phyloP scores from a whole-genome alignment of 164 flowering plant species.

The Vitis vinifera region ASM3070453v1 NC_081823.1:1962501-1963000 shows the following conservation, averaged over 20 bases:
- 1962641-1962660: constrained; percentile 27
- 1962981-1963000: no score
- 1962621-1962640: constrained; percentile 23
- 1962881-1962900: constrained; percentile 9
- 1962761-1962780: constrained; percentile 23
- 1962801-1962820: constrained; percentile 5
- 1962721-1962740: constrained; percentile 8
- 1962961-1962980: no score
- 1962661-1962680: constrained; percentile 15
- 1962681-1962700: constrained; percentile 16
- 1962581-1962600: constrained; percentile 13
- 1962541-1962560: no score
- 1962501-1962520: no score
- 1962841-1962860: background rate
- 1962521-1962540: no score
- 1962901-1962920: constrained; percentile 2
- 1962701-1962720: constrained; percentile 12
- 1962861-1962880: constrained; percentile 5
- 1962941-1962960: background rate
- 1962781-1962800: constrained; percentile 21
- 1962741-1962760: constrained; percentile 12
- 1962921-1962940: background rate
- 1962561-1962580: no score
- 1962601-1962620: constrained; percentile 34
- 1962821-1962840: background rate